These are phyloP conservation scores for Pythium angustatum DNA, from an alignment of 352 stramenopile genomes.

Conservation along the genomic window DNA sequence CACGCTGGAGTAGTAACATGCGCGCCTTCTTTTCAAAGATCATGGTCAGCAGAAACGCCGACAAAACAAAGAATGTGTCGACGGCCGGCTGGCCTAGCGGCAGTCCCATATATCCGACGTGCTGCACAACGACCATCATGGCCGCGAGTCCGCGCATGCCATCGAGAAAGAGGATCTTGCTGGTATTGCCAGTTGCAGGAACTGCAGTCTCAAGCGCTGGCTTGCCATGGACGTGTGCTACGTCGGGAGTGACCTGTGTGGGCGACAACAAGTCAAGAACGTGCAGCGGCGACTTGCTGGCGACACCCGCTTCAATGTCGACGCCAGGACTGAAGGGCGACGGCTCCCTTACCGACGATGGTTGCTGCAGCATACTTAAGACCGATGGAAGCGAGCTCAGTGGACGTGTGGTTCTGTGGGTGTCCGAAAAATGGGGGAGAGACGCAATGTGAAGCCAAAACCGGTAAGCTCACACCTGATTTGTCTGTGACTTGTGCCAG, in stretches of 20 bases:
- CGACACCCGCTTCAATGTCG: not conserved
- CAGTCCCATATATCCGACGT: constrained; percentile 37
- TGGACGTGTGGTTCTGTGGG: too few relatives aligned
- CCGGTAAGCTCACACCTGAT: too few relatives aligned
- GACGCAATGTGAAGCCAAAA: too few relatives aligned
- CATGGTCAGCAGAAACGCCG: constrained; percentile 52
- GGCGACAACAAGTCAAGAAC: not conserved
- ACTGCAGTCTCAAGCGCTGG: not conserved
- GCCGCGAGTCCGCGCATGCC: constrained; percentile 29
- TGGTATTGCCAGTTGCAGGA: not conserved
- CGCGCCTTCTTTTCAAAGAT: constrained; percentile 50
- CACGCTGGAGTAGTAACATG: constrained; percentile 29
- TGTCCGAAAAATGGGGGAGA: too few relatives aligned
- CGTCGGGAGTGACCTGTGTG: not conserved
- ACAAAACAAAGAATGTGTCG: constrained; percentile 59
- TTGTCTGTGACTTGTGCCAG: not conserved
- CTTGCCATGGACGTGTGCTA: not conserved
- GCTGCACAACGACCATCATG: constrained; percentile 26
- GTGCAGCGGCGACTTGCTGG: not conserved
- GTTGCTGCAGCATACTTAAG: too few relatives aligned
- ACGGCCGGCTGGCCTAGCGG: constrained; percentile 43
- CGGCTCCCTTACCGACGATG: not conserved
- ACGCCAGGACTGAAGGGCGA: not conserved
- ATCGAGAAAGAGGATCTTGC: constrained; percentile 37
- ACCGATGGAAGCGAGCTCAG: too few relatives aligned